phyloP scores from a whole-genome alignment of 495 filamentous ascomycete genomes.

The Hypoxylon trugodes region DNA sequence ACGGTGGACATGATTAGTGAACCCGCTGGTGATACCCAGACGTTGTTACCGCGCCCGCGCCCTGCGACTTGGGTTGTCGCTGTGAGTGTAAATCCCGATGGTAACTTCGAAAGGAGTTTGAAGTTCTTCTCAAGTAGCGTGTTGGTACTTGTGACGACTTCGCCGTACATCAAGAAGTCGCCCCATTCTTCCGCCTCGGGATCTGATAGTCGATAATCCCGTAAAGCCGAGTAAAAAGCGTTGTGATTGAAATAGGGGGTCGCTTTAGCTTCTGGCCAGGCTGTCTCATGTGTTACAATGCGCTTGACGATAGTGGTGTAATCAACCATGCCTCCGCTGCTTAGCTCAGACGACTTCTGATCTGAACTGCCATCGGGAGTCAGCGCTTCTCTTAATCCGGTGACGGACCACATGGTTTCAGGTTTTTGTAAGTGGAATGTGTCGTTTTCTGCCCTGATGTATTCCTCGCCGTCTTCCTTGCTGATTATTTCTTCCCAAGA shows the following conservation, averaged over 20 bases:
- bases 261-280: slow-evolving; percentile 74
- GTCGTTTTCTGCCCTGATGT: slow-evolving; percentile 86
- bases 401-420: slow-evolving; percentile 67
- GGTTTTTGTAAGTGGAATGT: slow-evolving; percentile 77
- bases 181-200: slow-evolving; percentile 73
- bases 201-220: slow-evolving; percentile 66
- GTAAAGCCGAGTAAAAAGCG: slow-evolving; percentile 77
- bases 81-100: slow-evolving; percentile 84
- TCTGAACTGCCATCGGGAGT: slow-evolving; percentile 36
- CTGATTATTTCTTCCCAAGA: slow-evolving; percentile 74
- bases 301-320: slow-evolving; percentile 78
- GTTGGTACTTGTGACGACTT: slow-evolving; percentile 93
- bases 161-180: slow-evolving; percentile 81
- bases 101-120: slow-evolving; percentile 76
- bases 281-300: slow-evolving; percentile 72
- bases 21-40: slow-evolving; percentile 93
- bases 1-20: slow-evolving; percentile 86
- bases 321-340: slow-evolving; percentile 70
- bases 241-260: slow-evolving; percentile 92
- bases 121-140: slow-evolving; percentile 94
- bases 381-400: slow-evolving; percentile 47
- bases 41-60: slow-evolving; percentile 89
- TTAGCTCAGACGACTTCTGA: slow-evolving; percentile 30
- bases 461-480: slow-evolving; percentile 71
- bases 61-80: slow-evolving; percentile 93